Conservation (phyloP, 1,284 basidiomycete species). For the Sporisorium scitamineum region DNA sequence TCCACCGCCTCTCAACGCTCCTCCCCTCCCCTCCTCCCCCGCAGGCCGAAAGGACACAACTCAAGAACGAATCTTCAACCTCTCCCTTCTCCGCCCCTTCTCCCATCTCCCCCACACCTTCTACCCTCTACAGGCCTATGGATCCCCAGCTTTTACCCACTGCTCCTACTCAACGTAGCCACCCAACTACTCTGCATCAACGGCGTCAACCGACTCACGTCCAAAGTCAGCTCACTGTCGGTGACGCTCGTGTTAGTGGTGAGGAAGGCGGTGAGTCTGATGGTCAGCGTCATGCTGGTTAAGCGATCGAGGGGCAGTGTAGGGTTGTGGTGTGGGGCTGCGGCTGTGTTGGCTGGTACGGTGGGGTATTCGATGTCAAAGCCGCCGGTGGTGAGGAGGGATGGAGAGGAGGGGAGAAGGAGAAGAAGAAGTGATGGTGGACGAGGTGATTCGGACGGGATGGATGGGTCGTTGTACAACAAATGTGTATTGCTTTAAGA, state of each 20-base stretch:
- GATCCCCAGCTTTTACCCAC: constrained; percentile 77
- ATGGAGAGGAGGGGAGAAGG: neutral
- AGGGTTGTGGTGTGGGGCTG: constrained; percentile 61
- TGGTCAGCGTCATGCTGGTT: constrained; percentile 77
- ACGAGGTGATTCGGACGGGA: too few species aligned
- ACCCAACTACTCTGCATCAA: constrained; percentile 90
- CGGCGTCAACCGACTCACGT: constrained; percentile 87
- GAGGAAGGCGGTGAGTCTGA: constrained; percentile 85
- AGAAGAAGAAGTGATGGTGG: neutral
- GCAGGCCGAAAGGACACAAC: neutral
- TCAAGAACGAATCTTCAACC: constrained; percentile 48
- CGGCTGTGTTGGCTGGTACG: constrained; percentile 79
- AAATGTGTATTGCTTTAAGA: constrained; percentile 1
- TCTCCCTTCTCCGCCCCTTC: constrained; percentile 38
- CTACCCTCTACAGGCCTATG: constrained; percentile 40
- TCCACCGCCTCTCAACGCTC: neutral
- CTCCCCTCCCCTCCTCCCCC: neutral
- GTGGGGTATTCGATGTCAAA: constrained; percentile 73
- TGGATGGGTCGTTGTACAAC: neutral
- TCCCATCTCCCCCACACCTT: constrained; percentile 14
- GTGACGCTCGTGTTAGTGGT: constrained; percentile 90
- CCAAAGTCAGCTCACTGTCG: constrained; percentile 79
- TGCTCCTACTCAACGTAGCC: constrained; percentile 79
- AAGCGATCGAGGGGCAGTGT: constrained; percentile 64
- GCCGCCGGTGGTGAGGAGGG: neutral